Evolutionary conservation across 352 stramenopile genomes (phyloP).

Genomic region (Chrysophaeum taylorii): DNA sequence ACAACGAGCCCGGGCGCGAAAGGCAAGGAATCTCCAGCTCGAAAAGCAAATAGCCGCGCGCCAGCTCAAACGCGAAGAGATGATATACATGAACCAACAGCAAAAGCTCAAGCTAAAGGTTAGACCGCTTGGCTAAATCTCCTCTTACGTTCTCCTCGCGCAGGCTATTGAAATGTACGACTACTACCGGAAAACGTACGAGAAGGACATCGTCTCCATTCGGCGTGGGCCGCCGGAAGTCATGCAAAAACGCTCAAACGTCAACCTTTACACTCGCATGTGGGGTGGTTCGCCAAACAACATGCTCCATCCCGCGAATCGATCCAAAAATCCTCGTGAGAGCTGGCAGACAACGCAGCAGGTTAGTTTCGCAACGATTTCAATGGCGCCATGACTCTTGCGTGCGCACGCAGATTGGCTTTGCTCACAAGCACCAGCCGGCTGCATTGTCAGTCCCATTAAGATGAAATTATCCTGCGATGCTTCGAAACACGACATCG

Average conservation of each 20-base stretch:
- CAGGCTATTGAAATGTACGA: conserved; percentile 12
- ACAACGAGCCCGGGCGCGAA: conserved; percentile 7
- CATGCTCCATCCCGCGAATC: conserved; percentile 5
- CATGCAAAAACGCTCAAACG: neutral
- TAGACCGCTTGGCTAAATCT: too few relatives aligned
- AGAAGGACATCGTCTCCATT: neutral
- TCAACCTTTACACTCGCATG: neutral
- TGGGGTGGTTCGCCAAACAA: conserved; percentile 8
- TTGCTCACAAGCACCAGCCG: too few relatives aligned
- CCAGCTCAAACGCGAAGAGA: conserved; percentile 11
- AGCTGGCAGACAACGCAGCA: too few relatives aligned
- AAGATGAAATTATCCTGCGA: too few relatives aligned
- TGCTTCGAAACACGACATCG: too few relatives aligned
- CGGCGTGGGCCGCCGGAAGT: neutral
- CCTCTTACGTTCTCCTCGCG: too few relatives aligned
- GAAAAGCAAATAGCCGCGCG: neutral
- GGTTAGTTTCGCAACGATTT: too few relatives aligned
- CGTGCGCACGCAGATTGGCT: too few relatives aligned
- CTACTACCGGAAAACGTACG: conserved; percentile 22
- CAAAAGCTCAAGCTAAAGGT: conserved; percentile 25
- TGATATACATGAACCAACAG: conserved; percentile 23
- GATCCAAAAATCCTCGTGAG: too few relatives aligned
- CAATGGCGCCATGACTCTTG: too few relatives aligned
- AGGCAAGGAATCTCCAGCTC: conserved; percentile 4
- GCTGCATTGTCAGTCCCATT: too few relatives aligned